Base-by-base conservation (phyloP, 352 stramenopile genomes). In the Phytophthora sp. region DNA sequence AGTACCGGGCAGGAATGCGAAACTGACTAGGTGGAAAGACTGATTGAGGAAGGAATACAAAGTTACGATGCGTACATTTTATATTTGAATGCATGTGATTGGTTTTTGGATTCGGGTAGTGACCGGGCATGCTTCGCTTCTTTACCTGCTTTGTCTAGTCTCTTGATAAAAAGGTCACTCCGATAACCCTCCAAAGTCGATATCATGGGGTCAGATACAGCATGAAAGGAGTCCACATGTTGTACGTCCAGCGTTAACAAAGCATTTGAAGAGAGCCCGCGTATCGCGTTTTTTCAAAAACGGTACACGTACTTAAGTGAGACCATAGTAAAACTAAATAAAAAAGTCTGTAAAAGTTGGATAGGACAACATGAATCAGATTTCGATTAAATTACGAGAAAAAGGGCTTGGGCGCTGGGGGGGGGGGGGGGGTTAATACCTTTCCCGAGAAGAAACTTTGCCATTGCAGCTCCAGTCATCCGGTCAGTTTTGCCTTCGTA, bases 291-390 rank as follows among this genome's bases (percentile, higher is more conserved):
- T 50, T 12, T 21, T 12, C 44, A 57, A 30, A 45, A n/a, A 32
- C 9, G 26, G 28, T 42, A 30, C 26, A 30, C 55, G 42, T 43
- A 49, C 50, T 50, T 18, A 57, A 37, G 17, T n/a, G 24, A 31
- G 17, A 42, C 17, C n/a, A 34, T 55, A 37, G 27, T 24, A 28
- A 32, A 34, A 43, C 0, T 39, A 20, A 48, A 6, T 32, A n/a
- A n/a, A n/a, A n/a, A n/a, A n/a, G n/a, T n/a, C n/a, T n/a, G n/a
- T n/a, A n/a, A n/a, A 11, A 32, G 28, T 32, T 32, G 28, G 6
- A 32, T 32, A 6, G 28, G 6, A 32, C 28, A 32, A 6, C 28
- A 32, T 32, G 45, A n/a, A n/a, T n/a, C n/a, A n/a, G n/a, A n/a
- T n/a, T n/a, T n/a, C n/a, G n/a, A n/a, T n/a, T n/a, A n/a, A n/a